These are phyloP conservation scores for Cryptosporidium ryanae DNA, from an alignment of 169 alveolate species.

Conservation along the genomic window DNA sequence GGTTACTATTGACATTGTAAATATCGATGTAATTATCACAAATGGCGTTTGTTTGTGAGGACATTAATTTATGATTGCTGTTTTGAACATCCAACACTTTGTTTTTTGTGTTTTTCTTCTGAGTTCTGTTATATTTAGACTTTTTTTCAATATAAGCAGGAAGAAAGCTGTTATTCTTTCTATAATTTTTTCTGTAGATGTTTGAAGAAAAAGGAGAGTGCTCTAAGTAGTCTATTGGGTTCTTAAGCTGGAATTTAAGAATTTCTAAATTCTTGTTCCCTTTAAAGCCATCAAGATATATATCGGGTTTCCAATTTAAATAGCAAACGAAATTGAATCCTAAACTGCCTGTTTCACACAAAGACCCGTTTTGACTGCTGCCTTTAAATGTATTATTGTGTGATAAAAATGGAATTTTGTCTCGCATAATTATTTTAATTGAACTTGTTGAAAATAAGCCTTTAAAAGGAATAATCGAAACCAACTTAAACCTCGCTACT, in stretches of 20 bases:
- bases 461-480: conserved; percentile 45
- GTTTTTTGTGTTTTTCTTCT: background rate
- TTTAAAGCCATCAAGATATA: too few relatives aligned
- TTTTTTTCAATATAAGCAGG: conserved; percentile 56
- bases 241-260: too few relatives aligned
- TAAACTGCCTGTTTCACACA: background rate
- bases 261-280: too few relatives aligned
- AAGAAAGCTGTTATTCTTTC: conserved; percentile 2
- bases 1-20: too few relatives aligned
- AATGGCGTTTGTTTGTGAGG: too few relatives aligned
- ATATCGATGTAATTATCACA: too few relatives aligned
- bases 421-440: conserved; percentile 21
- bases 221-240: too few relatives aligned
- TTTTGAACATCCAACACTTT: too few relatives aligned
- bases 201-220: too few relatives aligned
- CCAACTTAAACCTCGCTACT: conserved; percentile 3
- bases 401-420: conserved; percentile 20
- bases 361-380: background rate
- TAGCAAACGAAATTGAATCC: background rate
- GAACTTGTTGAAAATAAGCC: conserved; percentile 59
- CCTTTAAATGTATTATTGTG: background rate
- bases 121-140: background rate
- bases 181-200: background rate
- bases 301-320: too few relatives aligned
- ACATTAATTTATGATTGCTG: too few relatives aligned